A percentile compares a stretch with the other conserved stretches of the same genome.
Conservation (phyloP, 257 asterid species). For the Plectranthus barbatus region DNA sequence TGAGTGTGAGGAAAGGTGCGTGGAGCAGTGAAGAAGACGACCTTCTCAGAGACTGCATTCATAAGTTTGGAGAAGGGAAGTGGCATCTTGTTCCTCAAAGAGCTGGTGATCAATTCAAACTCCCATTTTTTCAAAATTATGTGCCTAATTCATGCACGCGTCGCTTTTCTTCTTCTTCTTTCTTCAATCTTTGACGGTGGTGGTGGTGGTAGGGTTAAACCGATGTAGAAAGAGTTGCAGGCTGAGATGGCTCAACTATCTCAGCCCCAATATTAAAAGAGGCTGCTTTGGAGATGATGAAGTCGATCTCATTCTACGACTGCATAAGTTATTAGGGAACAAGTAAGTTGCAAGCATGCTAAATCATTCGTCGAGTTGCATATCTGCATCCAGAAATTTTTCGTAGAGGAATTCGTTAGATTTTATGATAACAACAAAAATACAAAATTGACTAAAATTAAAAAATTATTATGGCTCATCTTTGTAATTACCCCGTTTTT, state of each 20-base stretch:
- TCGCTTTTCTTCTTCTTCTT: neutral
- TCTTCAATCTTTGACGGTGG: constrained; percentile 19
- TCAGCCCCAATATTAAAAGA: too few relatives aligned
- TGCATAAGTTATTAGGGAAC: constrained; percentile 26
- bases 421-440: too few relatives aligned
- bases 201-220: constrained; percentile 17
- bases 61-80: constrained; percentile 39
- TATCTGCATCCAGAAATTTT: too few relatives aligned
- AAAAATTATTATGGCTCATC: too few relatives aligned
- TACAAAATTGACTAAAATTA: too few relatives aligned
- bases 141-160: too few relatives aligned
- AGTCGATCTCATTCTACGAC: constrained; percentile 21
- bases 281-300: constrained; percentile 17
- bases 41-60: constrained; percentile 25
- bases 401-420: too few relatives aligned
- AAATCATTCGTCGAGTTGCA: neutral
- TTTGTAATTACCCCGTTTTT: too few relatives aligned
- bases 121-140: too few relatives aligned
- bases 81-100: constrained; percentile 49
- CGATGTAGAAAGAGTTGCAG: too few relatives aligned
- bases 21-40: constrained; percentile 42
- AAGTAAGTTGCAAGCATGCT: neutral
- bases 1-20: constrained; percentile 40
- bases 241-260: too few relatives aligned
- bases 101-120: constrained; percentile 25